A percentile compares a stretch with the other conserved stretches of the same genome.
These are phyloP conservation scores for Pseudocercospora fuligena DNA, from an alignment of 2,329 filamentous ascomycete species.

Conservation along the genomic window DNA sequence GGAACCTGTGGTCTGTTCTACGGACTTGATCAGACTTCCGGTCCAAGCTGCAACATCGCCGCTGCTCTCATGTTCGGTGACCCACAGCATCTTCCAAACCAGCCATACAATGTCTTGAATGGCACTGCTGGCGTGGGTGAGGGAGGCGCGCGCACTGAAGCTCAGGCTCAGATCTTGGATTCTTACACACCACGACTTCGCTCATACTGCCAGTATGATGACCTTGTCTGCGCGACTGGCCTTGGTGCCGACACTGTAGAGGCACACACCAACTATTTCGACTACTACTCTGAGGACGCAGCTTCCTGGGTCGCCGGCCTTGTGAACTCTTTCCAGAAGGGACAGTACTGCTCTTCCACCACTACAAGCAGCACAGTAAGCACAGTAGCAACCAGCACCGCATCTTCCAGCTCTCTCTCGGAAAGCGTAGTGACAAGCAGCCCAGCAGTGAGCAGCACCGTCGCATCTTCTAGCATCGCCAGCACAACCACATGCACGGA, in stretches of 20 bases:
- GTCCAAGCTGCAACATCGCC: conserved; percentile 27
- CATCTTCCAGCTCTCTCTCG: neutral
- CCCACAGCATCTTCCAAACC: conserved; percentile 36
- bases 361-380: conserved; percentile 3
- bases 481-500: neutral
- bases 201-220: conserved; percentile 45
- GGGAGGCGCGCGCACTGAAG: conserved; percentile 39
- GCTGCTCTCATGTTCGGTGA: conserved; percentile 38
- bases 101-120: conserved; percentile 37
- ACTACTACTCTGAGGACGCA: conserved; percentile 37
- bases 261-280: conserved; percentile 47
- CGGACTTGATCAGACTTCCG: conserved; percentile 38
- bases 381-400: neutral
- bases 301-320: conserved; percentile 32
- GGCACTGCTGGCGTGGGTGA: conserved; percentile 32
- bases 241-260: conserved; percentile 39
- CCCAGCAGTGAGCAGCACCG: neutral
- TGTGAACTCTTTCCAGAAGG: conserved; percentile 29
- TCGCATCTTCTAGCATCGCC: neutral
- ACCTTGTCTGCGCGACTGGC: conserved; percentile 46
- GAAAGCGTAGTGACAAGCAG: neutral
- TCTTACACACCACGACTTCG: conserved; percentile 39
- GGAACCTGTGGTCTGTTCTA: conserved; percentile 44
- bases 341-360: conserved; percentile 3
- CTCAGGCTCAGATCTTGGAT: conserved; percentile 35